Base-by-base conservation (phyloP, 1,139 yeast species). In the Spencermartinsiella ligniputridi region DNA sequence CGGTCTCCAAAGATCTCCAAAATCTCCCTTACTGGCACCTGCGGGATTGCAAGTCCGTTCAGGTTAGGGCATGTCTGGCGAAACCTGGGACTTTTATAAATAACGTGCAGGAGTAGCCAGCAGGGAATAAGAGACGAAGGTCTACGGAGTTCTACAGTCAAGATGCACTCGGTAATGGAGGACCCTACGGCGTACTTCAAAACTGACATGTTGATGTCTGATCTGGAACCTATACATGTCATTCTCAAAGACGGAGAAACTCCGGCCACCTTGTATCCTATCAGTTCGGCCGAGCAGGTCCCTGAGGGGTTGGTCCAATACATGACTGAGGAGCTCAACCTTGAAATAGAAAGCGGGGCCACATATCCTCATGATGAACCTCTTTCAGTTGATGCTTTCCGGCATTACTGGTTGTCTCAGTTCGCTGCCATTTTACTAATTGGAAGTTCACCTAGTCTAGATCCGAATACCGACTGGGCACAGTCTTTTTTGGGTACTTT, bases 251-350 rank as follows among this genome's bases (percentile, higher is more conserved):
- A 90, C 63, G 92, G 92, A 9, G 90, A 85, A 56, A 88, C 96
- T 1, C 81, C 90, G 1, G 97, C 97, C 1, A 89, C 97, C 3
- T 83, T 90, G 48, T 88, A 88, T 60, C 97, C 98, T 2, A 77
- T 92, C 20, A 77, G 79, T 52, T 74, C 79, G 20, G 72, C 81
- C 0, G 71, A 70, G 19, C 68, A 74, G 40, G 69, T 90, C 13
- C 97, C 97, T 0, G 76, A 77, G 2, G 92, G 89, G 0, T 70
- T 92, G 29, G 63, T 88, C 37, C 83, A 84, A 16, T 90, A 89
- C 58, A 63, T 92, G 35, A 81, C 94, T 54, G 97, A 89, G 59
- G 97, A 92, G 67, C 84, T 86, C 67, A 92, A 92, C 62, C 83
- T 85, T 81, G 98, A 92, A 62, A 80, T 92, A 29, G 92, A 83